Conservation (phyloP, 2,329 filamentous ascomycete genomes). For the Annulohypoxylon truncatum region DNA sequence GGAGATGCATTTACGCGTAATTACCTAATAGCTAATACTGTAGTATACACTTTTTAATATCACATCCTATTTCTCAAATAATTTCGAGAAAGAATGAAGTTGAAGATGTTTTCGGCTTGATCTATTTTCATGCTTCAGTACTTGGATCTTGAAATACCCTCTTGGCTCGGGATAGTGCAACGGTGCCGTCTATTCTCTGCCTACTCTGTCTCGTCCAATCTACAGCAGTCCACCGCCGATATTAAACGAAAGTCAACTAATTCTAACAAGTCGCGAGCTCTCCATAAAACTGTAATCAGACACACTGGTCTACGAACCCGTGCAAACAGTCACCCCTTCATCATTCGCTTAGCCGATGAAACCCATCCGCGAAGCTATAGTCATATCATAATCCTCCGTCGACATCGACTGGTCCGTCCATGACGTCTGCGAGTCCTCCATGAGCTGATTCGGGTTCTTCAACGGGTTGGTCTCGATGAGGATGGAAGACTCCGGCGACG, state of each 20-base stretch:
- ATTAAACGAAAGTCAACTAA: slow-evolving; percentile 19
- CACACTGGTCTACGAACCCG: not conserved
- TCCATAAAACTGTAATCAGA: not conserved
- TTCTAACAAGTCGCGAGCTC: not conserved
- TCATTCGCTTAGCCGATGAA: slow-evolving; percentile 20
- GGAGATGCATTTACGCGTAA: not conserved
- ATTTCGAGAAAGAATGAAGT: not conserved
- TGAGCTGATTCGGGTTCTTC: not conserved
- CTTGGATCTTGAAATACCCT: not conserved
- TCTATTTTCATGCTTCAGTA: not conserved
- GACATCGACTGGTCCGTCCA: slow-evolving; percentile 21
- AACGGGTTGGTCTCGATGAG: not conserved
- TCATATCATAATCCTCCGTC: slow-evolving; percentile 30
- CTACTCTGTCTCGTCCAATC: slow-evolving; percentile 6
- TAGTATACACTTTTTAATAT: not conserved
- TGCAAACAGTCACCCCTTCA: not conserved
- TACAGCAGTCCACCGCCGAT: not conserved
- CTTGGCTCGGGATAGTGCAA: not conserved
- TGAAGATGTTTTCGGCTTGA: not conserved
- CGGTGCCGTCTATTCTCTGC: slow-evolving; percentile 17
- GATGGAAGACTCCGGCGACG: not conserved
- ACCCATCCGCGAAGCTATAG: slow-evolving; percentile 37
- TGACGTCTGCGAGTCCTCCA: not conserved
- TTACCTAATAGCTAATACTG: not conserved
- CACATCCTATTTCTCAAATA: not conserved